Evolutionary conservation across 257 asterid genomes (phyloP), one percentile per base, ranked within the genome.

Genomic region (Ophiorrhiza pumila): DNA sequence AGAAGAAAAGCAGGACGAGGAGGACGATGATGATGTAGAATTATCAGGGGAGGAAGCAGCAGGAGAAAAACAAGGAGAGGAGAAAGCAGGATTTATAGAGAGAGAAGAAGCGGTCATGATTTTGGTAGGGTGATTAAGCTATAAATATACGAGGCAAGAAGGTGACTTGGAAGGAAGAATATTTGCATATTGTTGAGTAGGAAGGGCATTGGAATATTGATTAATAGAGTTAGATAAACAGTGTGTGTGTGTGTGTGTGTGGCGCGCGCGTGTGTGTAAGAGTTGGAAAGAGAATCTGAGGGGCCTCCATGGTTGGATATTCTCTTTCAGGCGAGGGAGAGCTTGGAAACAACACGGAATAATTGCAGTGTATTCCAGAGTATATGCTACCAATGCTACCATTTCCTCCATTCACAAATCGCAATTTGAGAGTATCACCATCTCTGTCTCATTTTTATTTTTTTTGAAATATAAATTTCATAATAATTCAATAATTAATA

Each of bases 31-130:
- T 63, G 82, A 71, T 55, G 53, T 66, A 23, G 46, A 34, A 18
- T 18, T 78, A 73, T 62, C 63, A 37, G 4, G 47, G 50, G 81
- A 43, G 15, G 83, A 63, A 74, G 62, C 6, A 63, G 80, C 71
- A 69, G 50, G 68, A 20, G 74, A 52, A n/a, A 80, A 78, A 37
- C 76, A 70, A 75, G 85, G 80, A 37, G 87, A 77, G 71, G 88
- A 82, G 80, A 82, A 75, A 71, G 85, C 37, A 13, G 83, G 80
- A 73, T 78, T 80, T 76, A 78, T 74, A 77, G 86, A 84, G 77
- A 87, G 81, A 83, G 87, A 83, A 74, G 80, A 59, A 50, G 81
- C 45, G 80, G 81, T 43, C 87, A 89, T 85, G 84, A 75, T 82
- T 56, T 61, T 74, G 67, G 22, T 23, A 67, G 58, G 61, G 58